Conservation (phyloP, 495 filamentous ascomycete genomes). For the Friedmanniomyces simplex region DNA sequence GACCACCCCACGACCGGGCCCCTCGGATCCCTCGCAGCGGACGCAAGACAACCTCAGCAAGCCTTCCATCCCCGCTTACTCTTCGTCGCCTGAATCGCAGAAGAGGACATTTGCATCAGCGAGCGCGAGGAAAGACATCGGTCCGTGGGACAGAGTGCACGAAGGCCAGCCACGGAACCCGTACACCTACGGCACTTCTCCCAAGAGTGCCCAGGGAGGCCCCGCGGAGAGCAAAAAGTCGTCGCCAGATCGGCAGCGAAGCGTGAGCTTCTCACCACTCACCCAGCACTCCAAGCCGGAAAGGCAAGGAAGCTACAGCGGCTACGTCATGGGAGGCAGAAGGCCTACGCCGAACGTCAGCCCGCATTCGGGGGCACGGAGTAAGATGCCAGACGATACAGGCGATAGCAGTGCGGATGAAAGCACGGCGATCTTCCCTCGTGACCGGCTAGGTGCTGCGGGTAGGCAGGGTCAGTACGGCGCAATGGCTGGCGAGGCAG, state of each 20-base stretch:
- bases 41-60: constrained; percentile 10
- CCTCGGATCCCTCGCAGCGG: constrained; percentile 7
- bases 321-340: background rate
- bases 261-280: constrained; percentile 10
- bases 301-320: constrained; percentile 6
- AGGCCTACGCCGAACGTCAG: constrained; percentile 1
- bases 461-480: constrained; percentile 5
- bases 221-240: background rate
- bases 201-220: background rate
- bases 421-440: constrained; percentile 19
- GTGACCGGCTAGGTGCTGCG: background rate
- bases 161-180: constrained; percentile 1
- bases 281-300: background rate
- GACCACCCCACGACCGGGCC: constrained; percentile 16
- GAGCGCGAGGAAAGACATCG: background rate
- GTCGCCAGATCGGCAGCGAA: constrained; percentile 2
- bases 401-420: constrained; percentile 24
- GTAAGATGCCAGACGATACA: background rate
- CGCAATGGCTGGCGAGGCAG: constrained; percentile 3
- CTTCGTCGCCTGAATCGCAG: background rate
- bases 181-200: constrained; percentile 4
- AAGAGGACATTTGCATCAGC: background rate
- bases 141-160: background rate
- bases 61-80: constrained; percentile 4
- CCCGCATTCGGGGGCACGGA: background rate